Percentiles rank a stretch among this genome's conserved stretches.
phyloP scores from a whole-genome alignment of 2,329 filamentous ascomycete species.

The Fusarium goolgardi region DNA sequence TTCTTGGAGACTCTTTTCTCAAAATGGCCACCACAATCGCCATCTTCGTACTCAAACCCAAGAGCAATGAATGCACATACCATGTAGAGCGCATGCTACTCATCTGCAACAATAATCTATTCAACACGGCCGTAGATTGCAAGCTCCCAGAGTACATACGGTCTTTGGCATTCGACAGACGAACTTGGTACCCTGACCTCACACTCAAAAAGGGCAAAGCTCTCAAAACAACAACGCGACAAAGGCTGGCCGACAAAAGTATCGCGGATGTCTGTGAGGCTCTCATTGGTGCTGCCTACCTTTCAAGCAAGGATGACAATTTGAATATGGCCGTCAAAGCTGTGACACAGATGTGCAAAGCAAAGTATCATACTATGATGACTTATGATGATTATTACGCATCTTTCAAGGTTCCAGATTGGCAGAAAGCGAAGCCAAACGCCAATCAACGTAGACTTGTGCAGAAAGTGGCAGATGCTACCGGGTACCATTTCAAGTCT shows the following conservation, averaged over 20 bases:
- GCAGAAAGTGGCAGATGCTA: conserved; percentile 67
- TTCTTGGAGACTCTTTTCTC: conserved; percentile 91
- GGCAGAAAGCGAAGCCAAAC: conserved; percentile 72
- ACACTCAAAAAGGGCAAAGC: conserved; percentile 79
- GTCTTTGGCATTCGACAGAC: conserved; percentile 82
- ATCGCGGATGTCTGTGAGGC: conserved; percentile 96
- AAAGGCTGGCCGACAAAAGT: conserved; percentile 85
- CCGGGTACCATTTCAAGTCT: conserved; percentile 74
- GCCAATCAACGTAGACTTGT: conserved; percentile 77
- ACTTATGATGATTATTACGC: conserved; percentile 79
- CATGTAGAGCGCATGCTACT: conserved; percentile 92
- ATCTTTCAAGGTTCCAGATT: conserved; percentile 75
- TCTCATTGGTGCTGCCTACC: conserved; percentile 85
- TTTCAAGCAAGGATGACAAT: conserved; percentile 58
- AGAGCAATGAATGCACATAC: conserved; percentile 84
- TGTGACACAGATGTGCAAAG: conserved; percentile 77
- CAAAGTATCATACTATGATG: conserved; percentile 74
- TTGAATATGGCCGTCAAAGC: conserved; percentile 71
- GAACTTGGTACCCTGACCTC: conserved; percentile 89
- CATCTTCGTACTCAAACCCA: conserved; percentile 79
- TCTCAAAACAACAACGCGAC: conserved; percentile 59
- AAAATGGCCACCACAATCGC: conserved; percentile 96
- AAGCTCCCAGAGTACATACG: conserved; percentile 80
- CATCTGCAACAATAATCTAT: conserved; percentile 91
- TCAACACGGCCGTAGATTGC: conserved; percentile 76